phyloP scores from a whole-genome alignment of 495 filamentous ascomycete species.

The Pyrenopolyporus hunteri region DNA sequence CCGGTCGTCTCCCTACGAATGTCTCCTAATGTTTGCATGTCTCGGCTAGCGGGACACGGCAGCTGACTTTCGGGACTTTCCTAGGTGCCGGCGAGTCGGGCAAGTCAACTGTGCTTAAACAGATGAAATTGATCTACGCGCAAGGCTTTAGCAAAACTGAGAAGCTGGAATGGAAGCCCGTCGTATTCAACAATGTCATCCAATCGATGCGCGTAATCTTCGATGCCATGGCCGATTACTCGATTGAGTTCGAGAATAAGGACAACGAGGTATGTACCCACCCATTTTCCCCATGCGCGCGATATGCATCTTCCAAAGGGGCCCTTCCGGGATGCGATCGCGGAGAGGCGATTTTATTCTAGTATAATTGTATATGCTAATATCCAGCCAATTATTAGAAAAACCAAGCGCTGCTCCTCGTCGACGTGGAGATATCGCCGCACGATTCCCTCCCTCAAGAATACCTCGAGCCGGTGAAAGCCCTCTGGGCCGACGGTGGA shows the following conservation, averaged over 20 bases:
- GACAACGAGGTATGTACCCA: constrained; percentile 74
- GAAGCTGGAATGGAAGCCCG: constrained; percentile 88
- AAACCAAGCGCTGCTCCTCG: constrained; percentile 58
- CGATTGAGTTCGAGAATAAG: constrained; percentile 74
- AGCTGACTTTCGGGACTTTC: constrained; percentile 36
- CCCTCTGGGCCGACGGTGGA: constrained; percentile 82
- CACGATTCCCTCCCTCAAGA: constrained; percentile 74
- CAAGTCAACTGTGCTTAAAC: constrained; percentile 97
- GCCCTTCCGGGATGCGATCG: constrained; percentile 13
- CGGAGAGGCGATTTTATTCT: not conserved
- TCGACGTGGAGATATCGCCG: constrained; percentile 76
- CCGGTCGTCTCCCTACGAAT: constrained; percentile 6
- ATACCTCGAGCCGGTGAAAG: constrained; percentile 77
- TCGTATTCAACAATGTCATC: constrained; percentile 92
- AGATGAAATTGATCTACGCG: constrained; percentile 98
- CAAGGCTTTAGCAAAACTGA: constrained; percentile 91
- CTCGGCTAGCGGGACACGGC: constrained; percentile 32
- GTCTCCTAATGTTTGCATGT: constrained; percentile 19
- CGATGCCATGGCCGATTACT: constrained; percentile 90
- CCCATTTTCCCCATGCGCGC: constrained; percentile 19
- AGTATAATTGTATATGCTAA: constrained; percentile 13
- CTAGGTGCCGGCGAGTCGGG: constrained; percentile 96
- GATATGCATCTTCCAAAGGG: constrained; percentile 36
- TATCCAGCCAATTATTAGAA: constrained; percentile 45
- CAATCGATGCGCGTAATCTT: constrained; percentile 87